These are phyloP conservation scores for Botrytis galanthina DNA, from an alignment of 2,329 filamentous ascomycete genomes.

Conservation along the genomic window DNA sequence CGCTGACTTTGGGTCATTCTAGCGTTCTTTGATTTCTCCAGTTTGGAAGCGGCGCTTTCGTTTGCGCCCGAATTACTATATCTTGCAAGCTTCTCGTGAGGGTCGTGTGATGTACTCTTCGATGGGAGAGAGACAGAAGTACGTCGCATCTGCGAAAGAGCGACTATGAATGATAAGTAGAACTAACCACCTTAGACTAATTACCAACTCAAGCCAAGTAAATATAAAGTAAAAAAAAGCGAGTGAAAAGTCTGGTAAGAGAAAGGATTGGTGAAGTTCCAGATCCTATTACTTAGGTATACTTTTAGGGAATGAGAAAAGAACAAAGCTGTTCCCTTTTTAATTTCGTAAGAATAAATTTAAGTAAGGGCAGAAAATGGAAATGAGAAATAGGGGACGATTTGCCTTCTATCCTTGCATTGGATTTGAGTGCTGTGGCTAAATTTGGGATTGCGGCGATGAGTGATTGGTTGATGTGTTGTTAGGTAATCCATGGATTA, in stretches of 20 bases:
- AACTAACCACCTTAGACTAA: constrained; percentile 18
- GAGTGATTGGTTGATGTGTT: background rate
- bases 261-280: constrained; percentile 17
- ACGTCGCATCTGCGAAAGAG: constrained; percentile 55
- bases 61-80: constrained; percentile 51
- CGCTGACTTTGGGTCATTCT: constrained; percentile 64
- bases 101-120: constrained; percentile 58
- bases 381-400: constrained; percentile 22
- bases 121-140: constrained; percentile 63
- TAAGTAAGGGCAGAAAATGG: constrained; percentile 19
- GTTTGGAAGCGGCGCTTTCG: constrained; percentile 42
- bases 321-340: background rate
- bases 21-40: constrained; percentile 56
- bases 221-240: constrained; percentile 18
- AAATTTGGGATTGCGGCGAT: background rate
- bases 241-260: constrained; percentile 16
- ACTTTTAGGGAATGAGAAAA: background rate
- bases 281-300: background rate
- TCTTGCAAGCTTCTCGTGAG: constrained; percentile 63
- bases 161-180: constrained; percentile 22
- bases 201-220: constrained; percentile 1
- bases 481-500: too few species aligned
- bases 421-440: background rate
- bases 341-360: background rate
- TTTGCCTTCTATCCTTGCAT: constrained; percentile 10